Evolutionary conservation across 148 eudicot species (phyloP), one percentile per base, ranked within the genome.

Genomic region (Polygonum maritimum): DNA sequence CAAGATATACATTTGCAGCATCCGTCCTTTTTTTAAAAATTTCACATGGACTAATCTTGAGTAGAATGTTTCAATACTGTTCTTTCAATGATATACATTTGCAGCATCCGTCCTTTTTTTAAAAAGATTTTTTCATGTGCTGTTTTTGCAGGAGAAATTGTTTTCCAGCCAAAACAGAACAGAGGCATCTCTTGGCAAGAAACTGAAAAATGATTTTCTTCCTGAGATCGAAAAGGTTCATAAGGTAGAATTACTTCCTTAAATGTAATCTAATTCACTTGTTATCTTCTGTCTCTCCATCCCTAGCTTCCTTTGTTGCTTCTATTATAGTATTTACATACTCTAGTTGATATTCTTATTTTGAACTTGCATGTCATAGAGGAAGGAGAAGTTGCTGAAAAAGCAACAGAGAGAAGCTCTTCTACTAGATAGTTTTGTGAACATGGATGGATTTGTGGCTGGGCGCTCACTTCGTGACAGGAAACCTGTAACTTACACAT

Each of bases 391-490:
- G 80, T 65, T 85, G 85, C 78, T 95, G 80, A 95, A 89, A 75
- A 95, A 95, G 82, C 98, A 95, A 73, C 98, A 95, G 45, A 82
- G 98, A 78, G 85, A 90, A 86, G 97, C 97, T 80, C 90, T 95
- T 78, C 87, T 92, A 81, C 96, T 95, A 70, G 94, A 92, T 85
- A 89, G 73, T 78, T 85, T 81, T 81, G 84, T 88, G 35, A 75
- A 54, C 26, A 81, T 90, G 85, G 94, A 95, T 84, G 98, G 91
- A 54, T 79, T 92, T 80, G 90, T 69, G 80, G 84, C 85, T 73
- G 98, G 98, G 44, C 96, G 97, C 54, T 90, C 97, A 41, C 94
- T 92, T 73, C 98, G 97, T 80, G 98, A 87, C 77, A 86, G 98
- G 81, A 95, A 95, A 80, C 94, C 89, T 75, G 96, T 95, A 75